Percentiles rank a stretch among this genome's conserved stretches.
These are phyloP conservation scores for Peronospora belbahrii DNA, from an alignment of 352 stramenopile genomes.

Conservation along the genomic window DNA sequence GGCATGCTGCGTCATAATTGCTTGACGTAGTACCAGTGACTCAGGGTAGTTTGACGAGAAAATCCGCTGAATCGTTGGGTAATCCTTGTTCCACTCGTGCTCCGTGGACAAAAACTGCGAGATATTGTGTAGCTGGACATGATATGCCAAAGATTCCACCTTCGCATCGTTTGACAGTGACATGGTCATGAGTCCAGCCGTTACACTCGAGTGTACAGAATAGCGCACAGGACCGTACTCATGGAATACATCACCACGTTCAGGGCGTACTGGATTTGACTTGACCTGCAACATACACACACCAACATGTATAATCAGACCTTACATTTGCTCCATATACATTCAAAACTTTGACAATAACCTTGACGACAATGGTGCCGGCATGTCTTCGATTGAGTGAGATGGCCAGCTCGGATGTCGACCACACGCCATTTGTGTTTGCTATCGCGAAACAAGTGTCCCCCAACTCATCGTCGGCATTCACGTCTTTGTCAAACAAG, in stretches of 20 bases:
- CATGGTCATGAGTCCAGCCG: conserved; percentile 28
- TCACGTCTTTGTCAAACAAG: conserved; percentile 34
- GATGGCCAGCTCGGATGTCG: conserved; percentile 27
- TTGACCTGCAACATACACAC: conserved; percentile 14
- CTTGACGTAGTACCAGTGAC: conserved; percentile 27
- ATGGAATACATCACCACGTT: conserved; percentile 3
- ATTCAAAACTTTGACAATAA: background rate
- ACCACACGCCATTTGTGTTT: conserved; percentile 20
- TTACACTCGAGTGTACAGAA: conserved; percentile 33
- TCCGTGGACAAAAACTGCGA: conserved; percentile 24
- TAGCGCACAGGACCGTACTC: conserved; percentile 31
- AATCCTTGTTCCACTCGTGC: conserved; percentile 38
- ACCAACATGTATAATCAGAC: background rate
- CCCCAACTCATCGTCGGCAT: conserved; percentile 26
- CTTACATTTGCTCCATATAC: background rate
- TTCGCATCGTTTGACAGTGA: conserved; percentile 22
- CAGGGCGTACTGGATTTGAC: conserved; percentile 10
- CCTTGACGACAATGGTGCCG: conserved; percentile 24
- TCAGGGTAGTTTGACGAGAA: conserved; percentile 31
- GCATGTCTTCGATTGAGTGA: conserved; percentile 10
- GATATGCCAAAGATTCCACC: conserved; percentile 31
- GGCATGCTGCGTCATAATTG: conserved; percentile 28
- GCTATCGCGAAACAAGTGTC: conserved; percentile 20
- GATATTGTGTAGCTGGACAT: conserved; percentile 32
- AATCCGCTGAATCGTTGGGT: conserved; percentile 29